Conservation (phyloP, 1,139 yeast genomes). For the Yamadazyma triangularis region DNA sequence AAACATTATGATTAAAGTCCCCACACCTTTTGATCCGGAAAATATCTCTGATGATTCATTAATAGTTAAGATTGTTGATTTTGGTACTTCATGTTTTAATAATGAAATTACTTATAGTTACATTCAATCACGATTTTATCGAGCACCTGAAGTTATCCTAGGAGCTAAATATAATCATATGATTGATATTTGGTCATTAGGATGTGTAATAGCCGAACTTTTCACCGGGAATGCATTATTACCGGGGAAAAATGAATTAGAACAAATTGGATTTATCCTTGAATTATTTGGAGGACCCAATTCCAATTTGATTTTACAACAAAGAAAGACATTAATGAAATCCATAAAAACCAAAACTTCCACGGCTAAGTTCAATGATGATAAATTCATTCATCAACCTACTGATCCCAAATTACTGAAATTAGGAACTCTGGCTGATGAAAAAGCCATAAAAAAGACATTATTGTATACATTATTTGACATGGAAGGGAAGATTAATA, state of each 20-base stretch:
- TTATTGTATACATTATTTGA: constrained; percentile 38
- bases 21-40: constrained; percentile 15
- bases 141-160: constrained; percentile 79
- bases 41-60: constrained; percentile 16
- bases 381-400: constrained; percentile 1
- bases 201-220: constrained; percentile 64
- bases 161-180: constrained; percentile 68
- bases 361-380: constrained; percentile 10
- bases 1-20: constrained; percentile 56
- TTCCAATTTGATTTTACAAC: constrained; percentile 20
- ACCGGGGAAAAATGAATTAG: constrained; percentile 67
- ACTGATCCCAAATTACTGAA: constrained; percentile 7
- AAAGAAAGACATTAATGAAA: constrained; percentile 18
- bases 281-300: constrained; percentile 64
- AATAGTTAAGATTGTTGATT: constrained; percentile 55
- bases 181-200: constrained; percentile 81
- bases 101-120: constrained; percentile 51
- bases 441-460: constrained; percentile 25
- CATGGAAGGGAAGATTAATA: constrained; percentile 32
- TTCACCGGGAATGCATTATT: constrained; percentile 64
- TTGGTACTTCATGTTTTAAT: constrained; percentile 55
- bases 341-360: constrained; percentile 15
- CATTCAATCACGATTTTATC: constrained; percentile 59
- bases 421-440: constrained; percentile 13
- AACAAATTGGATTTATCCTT: constrained; percentile 55